Evolutionary conservation across 2,329 filamentous ascomycete species (phyloP).

Genomic region (Xylaria sp.): DNA sequence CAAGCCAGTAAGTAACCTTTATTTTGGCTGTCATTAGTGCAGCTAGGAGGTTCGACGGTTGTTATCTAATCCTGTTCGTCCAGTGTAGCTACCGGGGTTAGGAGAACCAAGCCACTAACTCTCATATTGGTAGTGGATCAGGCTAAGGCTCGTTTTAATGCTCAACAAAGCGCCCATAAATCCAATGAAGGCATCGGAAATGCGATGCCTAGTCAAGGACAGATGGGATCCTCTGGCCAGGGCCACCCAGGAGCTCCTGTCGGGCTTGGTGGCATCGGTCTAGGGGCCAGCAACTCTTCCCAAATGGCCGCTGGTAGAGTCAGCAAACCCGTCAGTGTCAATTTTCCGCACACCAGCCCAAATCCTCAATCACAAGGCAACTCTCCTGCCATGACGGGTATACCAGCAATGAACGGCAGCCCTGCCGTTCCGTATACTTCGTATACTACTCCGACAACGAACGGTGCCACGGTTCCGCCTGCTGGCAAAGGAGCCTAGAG

Average conservation of each 20-base stretch:
- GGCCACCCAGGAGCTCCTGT: conserved; percentile 48
- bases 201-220: conserved; percentile 40
- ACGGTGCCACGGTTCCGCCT: conserved; percentile 37
- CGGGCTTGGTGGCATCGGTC: conserved; percentile 48
- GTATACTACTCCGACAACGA: conserved; percentile 34
- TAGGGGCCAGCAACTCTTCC: conserved; percentile 43
- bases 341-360: conserved; percentile 43
- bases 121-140: conserved; percentile 45
- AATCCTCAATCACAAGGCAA: conserved; percentile 44
- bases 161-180: conserved; percentile 45
- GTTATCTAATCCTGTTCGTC: conserved; percentile 2
- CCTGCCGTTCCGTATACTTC: conserved; percentile 34
- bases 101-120: conserved; percentile 26
- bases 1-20: conserved; percentile 44
- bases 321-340: conserved; percentile 41
- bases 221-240: conserved; percentile 34
- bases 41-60: not conserved
- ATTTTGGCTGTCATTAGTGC: not conserved
- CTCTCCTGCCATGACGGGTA: conserved; percentile 36
- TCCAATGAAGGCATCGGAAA: conserved; percentile 46
- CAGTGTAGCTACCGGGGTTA: conserved; percentile 3
- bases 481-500: conserved; percentile 45
- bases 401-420: conserved; percentile 44
- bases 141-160: conserved; percentile 49
- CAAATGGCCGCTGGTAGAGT: conserved; percentile 43